A percentile compares a stretch with the other conserved stretches of the same genome.
Conservation (phyloP, 805 yeast genomes). For the Naumovozyma dairenensis region DNA sequence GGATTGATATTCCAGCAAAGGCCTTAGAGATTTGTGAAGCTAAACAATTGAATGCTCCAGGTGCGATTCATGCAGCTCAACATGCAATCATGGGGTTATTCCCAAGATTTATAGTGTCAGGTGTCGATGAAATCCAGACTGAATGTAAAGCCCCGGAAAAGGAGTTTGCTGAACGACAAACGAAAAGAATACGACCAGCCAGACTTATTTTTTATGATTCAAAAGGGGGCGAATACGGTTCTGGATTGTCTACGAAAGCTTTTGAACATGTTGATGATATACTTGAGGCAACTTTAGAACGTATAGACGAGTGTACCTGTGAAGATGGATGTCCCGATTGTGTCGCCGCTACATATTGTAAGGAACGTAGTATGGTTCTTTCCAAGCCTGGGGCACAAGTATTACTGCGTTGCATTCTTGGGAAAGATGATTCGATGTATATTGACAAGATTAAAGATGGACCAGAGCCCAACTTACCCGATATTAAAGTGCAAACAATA, state of each 20-base stretch:
- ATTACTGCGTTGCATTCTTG: constrained; percentile 53
- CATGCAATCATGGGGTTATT: constrained; percentile 77
- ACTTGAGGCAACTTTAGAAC: constrained; percentile 45
- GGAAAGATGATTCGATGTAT: constrained; percentile 32
- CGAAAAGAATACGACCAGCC: constrained; percentile 73
- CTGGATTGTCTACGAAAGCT: constrained; percentile 71
- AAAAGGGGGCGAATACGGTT: constrained; percentile 69
- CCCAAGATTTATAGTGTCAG: constrained; percentile 64
- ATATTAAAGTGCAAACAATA: constrained; percentile 57
- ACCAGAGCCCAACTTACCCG: constrained; percentile 70
- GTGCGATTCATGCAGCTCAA: constrained; percentile 93
- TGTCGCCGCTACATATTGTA: constrained; percentile 74
- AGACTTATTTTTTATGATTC: constrained; percentile 77
- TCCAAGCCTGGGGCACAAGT: constrained; percentile 80
- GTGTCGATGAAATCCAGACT: constrained; percentile 70
- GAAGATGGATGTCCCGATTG: constrained; percentile 70
- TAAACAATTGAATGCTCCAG: constrained; percentile 65
- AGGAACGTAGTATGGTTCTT: constrained; percentile 70
- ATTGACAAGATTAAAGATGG: constrained; percentile 43
- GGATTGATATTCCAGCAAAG: constrained; percentile 76
- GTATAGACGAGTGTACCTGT: constrained; percentile 57
- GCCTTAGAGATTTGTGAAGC: constrained; percentile 48
- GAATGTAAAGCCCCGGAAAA: constrained; percentile 98
- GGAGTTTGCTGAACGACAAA: constrained; percentile 73
- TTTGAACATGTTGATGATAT: constrained; percentile 69